A percentile compares a stretch with the other conserved stretches of the same genome.
phyloP scores from a whole-genome alignment of 1,284 basidiomycete genomes.

The Austroboletus novae-zelandiae region DNA sequence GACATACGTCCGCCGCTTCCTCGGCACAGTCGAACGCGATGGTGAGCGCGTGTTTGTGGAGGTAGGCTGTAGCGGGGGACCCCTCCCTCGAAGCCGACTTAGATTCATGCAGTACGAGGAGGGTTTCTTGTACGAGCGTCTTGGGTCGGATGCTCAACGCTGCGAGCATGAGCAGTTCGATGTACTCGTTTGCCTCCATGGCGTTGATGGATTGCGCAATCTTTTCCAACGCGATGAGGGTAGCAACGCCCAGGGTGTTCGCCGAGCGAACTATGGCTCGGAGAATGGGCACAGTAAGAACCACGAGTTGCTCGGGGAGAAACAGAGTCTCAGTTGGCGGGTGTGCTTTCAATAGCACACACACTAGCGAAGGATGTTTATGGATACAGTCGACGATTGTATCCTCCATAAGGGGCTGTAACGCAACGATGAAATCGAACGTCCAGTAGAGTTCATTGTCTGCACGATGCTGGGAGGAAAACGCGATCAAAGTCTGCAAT shows the following conservation, averaged over 20 bases:
- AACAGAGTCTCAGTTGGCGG: constrained; percentile 37
- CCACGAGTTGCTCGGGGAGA: constrained; percentile 33
- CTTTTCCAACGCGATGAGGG: constrained; percentile 57
- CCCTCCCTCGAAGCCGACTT: constrained; percentile 24
- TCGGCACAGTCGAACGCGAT: constrained; percentile 61
- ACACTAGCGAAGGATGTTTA: constrained; percentile 49
- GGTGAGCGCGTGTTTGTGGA: constrained; percentile 51
- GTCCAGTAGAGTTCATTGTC: constrained; percentile 54
- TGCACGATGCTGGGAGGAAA: constrained; percentile 45
- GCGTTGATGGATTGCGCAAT: constrained; percentile 41
- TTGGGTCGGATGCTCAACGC: constrained; percentile 48
- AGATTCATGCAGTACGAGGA: constrained; percentile 56
- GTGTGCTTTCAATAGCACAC: constrained; percentile 47
- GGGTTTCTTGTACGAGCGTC: constrained; percentile 52
- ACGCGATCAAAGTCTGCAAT: constrained; percentile 39
- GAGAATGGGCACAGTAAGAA: constrained; percentile 38
- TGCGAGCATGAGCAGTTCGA: constrained; percentile 50
- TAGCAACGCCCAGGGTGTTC: constrained; percentile 50
- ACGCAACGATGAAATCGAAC: constrained; percentile 41
- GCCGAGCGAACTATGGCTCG: constrained; percentile 51
- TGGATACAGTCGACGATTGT: constrained; percentile 44
- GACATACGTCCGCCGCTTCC: constrained; percentile 62
- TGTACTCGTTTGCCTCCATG: constrained; percentile 43
- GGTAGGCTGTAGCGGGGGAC: constrained; percentile 39
- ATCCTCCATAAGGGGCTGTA: constrained; percentile 32